Percentiles rank a stretch among this genome's conserved stretches.
These are phyloP conservation scores for Lactifluus volemus DNA, from an alignment of 768 basidiomycete species.

Conservation along the genomic window DNA sequence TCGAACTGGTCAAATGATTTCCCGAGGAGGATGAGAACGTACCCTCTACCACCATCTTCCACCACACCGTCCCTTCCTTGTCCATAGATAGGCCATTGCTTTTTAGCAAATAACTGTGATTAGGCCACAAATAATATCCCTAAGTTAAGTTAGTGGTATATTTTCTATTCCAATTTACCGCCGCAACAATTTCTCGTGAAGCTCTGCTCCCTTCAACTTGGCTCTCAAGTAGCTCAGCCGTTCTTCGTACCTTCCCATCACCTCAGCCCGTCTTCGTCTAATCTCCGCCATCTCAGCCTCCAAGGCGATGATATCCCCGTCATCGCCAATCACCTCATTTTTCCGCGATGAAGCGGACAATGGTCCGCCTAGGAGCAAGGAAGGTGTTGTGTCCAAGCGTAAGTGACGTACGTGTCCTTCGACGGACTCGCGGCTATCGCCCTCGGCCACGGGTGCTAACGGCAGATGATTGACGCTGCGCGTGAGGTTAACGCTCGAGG, in stretches of 20 bases:
- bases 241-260: conserved; percentile 61
- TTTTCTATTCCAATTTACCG: conserved; percentile 26
- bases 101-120: not conserved
- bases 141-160: conserved; percentile 2
- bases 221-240: conserved; percentile 75
- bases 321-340: conserved; percentile 25
- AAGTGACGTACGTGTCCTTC: conserved; percentile 11
- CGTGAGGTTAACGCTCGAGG: conserved; percentile 42
- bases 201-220: conserved; percentile 72
- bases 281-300: conserved; percentile 64
- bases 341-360: conserved; percentile 11
- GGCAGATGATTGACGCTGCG: conserved; percentile 41
- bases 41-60: too few relatives aligned
- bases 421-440: conserved; percentile 25
- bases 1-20: too few relatives aligned
- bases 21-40: too few relatives aligned
- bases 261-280: conserved; percentile 58
- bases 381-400: conserved; percentile 1
- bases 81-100: too few relatives aligned
- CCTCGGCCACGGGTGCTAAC: conserved; percentile 45
- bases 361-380: not conserved
- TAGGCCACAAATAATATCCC: not conserved
- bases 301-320: conserved; percentile 29
- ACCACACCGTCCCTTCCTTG: too few relatives aligned
- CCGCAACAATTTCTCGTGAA: conserved; percentile 72